Evolutionary conservation across 176 grass and related monocot genomes (phyloP), one percentile per base, ranked within the genome.

Genomic region (Oryza rufipogon): DNA sequence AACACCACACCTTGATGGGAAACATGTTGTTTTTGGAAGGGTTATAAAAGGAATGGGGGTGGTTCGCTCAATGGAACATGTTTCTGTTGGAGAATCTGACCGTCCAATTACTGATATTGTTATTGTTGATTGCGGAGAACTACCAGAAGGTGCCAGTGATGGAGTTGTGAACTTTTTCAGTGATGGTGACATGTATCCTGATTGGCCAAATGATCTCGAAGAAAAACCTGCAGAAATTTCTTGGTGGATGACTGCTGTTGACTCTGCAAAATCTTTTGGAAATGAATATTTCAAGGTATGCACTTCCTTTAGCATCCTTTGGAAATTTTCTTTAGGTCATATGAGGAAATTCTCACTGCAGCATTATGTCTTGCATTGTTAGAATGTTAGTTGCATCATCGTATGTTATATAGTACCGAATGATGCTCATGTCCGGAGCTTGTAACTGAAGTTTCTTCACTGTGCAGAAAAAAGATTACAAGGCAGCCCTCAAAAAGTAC

Each of bases 1-100:
- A 64, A 95, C 92, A 14, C 87, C 92, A 64, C 95, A 98, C 86
- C 85, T 98, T 48, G 95, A 98, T 77, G 87, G 92, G 63, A 98
- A 90, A 61, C 92, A 98, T 80, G 92, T 98, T 78, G 85, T 98
- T 66, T 98, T 98, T 14, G 95, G 91, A 39, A 95, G 92, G 89
- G 92, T 90, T 61, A 69, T 90, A 70, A 98, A 98, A 82, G 95
- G 95, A 39, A 91, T 98, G 89, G 92, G 95, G 28, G 92, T 98
- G 14, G 85, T 98, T 81, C 88, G 95, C 17, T 72, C 89, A 32
- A 80, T 95, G 71, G 95, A 98, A 54, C 93, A 95, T 90, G 28
- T 87, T 84, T 56, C 73, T 80, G 73, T 89, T 87, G 92, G 88
- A 80, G 92, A 93, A 71, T 65, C 66, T 73, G 96, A 95, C 77